Base-by-base conservation (phyloP, 2,329 filamentous ascomycete genomes). In the Phialophora tarda region DNA sequence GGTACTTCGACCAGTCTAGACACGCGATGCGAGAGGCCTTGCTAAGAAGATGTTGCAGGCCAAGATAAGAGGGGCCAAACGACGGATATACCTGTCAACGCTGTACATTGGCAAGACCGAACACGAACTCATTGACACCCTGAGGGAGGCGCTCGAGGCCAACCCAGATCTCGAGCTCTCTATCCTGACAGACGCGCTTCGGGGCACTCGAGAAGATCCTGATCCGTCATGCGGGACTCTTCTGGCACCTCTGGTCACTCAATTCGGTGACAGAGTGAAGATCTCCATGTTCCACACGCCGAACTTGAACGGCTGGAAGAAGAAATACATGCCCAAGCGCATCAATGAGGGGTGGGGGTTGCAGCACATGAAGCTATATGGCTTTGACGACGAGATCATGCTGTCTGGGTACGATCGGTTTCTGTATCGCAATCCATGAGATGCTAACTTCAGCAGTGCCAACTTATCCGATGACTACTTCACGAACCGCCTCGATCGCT, bases 341-440 rank as follows among this genome's bases (percentile, higher is more conserved):
- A 94, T 99, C 76, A 99, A 99, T 73, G 95, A 99, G 80, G 95
- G 95, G 21, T 99, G 95, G 95, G 95, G 95, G 0, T 80, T 99
- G 68, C 95, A 99, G 77, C 95, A 99, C 76, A 99, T 99, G 94
- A 99, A 99, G 83, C 83, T 99, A 0, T 99, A 99, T 73, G 95
- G 95, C 0, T 82, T 97, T 24, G 95, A 99, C 73, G 93, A 99
- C 74, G 93, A 97, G 77, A 90, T 99, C 65, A 94, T 99, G 71
- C 87, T 99, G 73, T 96, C 93, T 7, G 93, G 93, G 87, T 92
- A 84, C 69, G 82, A 44, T 17, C 17, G 38, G 12, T 55, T 26
- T 23, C 10, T 53, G 17, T 8, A 38, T 54, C 26, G 32, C 64
- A 41, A 32, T 23, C n/a, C 28, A 50, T 48, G 26, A 58, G n/a